Evolutionary conservation across 306 rosid species (phyloP).

Genomic region (Morella rubra): DNA sequence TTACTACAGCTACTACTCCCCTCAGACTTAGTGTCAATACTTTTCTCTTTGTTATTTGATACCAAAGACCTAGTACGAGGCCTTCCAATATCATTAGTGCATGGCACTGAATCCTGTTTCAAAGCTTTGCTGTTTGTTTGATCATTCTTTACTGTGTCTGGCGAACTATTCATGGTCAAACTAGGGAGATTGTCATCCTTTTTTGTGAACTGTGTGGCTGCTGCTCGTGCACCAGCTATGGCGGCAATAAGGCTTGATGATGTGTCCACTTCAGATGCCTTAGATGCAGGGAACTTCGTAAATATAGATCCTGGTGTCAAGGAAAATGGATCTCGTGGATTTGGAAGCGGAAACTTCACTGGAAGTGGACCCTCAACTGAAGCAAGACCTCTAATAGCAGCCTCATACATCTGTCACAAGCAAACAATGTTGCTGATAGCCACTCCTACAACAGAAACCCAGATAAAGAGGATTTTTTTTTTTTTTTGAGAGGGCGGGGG

Average conservation of each 20-base stretch:
- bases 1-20: conserved; percentile 35
- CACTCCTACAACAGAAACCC: conserved; percentile 15
- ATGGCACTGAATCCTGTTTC: conserved; percentile 28
- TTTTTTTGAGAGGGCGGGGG: too few relatives aligned
- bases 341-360: conserved; percentile 75
- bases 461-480: not conserved
- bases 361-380: conserved; percentile 59
- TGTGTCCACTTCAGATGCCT: conserved; percentile 52
- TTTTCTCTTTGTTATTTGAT: conserved; percentile 30
- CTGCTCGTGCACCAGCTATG: conserved; percentile 88
- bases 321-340: conserved; percentile 66
- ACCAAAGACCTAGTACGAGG: conserved; percentile 17
- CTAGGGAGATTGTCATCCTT: conserved; percentile 42
- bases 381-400: conserved; percentile 76
- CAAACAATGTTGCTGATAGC: conserved; percentile 13
- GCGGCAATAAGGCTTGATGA: conserved; percentile 64
- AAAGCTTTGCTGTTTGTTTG: conserved; percentile 22
- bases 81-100: conserved; percentile 23
- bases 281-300: conserved; percentile 29
- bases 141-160: conserved; percentile 13
- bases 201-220: conserved; percentile 74
- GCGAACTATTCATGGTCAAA: conserved; percentile 16
- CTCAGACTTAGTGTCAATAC: conserved; percentile 22
- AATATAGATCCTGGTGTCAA: conserved; percentile 69
- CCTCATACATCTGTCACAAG: conserved; percentile 61